Percentiles rank a stretch among this genome's conserved stretches.
These are phyloP conservation scores for Rhodotorula babjevae DNA, from an alignment of 768 basidiomycete genomes.

Conservation along the genomic window DNA sequence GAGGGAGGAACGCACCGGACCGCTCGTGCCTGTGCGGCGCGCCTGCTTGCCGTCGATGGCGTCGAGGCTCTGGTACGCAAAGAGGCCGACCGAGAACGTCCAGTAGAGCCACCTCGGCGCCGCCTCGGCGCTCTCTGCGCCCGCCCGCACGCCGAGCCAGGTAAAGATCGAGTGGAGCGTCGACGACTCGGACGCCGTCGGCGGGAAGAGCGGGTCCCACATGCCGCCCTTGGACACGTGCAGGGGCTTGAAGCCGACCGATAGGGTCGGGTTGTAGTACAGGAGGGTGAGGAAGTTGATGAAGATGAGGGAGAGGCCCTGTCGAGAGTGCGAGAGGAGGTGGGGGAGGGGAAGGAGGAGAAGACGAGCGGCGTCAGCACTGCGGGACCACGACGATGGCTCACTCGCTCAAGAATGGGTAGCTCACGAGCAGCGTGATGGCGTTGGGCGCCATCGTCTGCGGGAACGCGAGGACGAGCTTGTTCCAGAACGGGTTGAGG, in stretches of 20 bases:
- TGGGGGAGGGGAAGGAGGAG: background rate
- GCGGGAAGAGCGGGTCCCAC: constrained; percentile 43
- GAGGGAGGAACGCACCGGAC: constrained; percentile 53
- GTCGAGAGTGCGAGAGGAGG: background rate
- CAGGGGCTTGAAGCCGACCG: constrained; percentile 40
- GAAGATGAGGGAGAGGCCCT: constrained; percentile 71
- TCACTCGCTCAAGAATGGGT: background rate
- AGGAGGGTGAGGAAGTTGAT: constrained; percentile 78
- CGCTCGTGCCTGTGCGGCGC: constrained; percentile 91
- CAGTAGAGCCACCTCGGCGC: constrained; percentile 81
- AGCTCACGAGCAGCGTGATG: constrained; percentile 31
- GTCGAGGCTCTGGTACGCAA: constrained; percentile 84
- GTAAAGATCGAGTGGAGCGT: constrained; percentile 7
- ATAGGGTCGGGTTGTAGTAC: constrained; percentile 65
- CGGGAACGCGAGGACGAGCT: constrained; percentile 37
- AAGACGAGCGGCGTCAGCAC: no score
- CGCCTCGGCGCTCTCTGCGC: background rate
- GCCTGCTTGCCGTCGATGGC: constrained; percentile 95
- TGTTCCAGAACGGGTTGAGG: constrained; percentile 40
- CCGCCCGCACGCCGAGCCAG: background rate
- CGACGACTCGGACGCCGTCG: constrained; percentile 14
- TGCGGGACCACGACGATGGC: no score
- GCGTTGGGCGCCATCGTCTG: constrained; percentile 40
- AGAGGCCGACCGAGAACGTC: constrained; percentile 83
- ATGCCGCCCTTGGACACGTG: constrained; percentile 39